Evolutionary conservation across 441 rosid species (phyloP).

Genomic region (Pelargonium cotyledonis): DNA sequence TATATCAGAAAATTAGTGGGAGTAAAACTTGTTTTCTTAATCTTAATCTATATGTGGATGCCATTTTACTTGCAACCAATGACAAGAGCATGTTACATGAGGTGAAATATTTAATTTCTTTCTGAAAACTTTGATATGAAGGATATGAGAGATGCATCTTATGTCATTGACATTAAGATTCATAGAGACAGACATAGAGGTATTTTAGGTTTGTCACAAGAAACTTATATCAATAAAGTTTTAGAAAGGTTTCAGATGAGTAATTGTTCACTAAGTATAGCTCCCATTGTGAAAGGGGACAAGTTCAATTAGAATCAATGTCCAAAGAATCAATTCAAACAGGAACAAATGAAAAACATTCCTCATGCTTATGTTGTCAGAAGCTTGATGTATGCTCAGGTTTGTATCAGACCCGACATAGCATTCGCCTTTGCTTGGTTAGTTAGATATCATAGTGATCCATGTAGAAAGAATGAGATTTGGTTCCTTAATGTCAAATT

Average conservation of each 20-base stretch:
- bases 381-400: slow-evolving; percentile 8
- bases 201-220: neutral
- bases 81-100: neutral
- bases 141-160: neutral
- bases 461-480: no score
- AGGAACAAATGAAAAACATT: neutral
- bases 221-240: neutral
- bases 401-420: no score
- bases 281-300: slow-evolving; percentile 5
- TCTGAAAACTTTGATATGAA: slow-evolving; percentile 1
- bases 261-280: neutral
- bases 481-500: no score
- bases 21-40: neutral
- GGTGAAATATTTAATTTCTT: neutral
- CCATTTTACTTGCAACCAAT: neutral
- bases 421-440: no score
- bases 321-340: neutral
- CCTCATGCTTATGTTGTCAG: neutral
- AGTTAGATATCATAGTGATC: no score
- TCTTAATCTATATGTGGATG: neutral
- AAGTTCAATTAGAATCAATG: neutral
- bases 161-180: neutral
- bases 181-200: neutral
- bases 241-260: neutral
- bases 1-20: neutral